phyloP scores from a whole-genome alignment of 2,329 filamentous ascomycete species.

The Macrophomina pseudophaseolina region DNA sequence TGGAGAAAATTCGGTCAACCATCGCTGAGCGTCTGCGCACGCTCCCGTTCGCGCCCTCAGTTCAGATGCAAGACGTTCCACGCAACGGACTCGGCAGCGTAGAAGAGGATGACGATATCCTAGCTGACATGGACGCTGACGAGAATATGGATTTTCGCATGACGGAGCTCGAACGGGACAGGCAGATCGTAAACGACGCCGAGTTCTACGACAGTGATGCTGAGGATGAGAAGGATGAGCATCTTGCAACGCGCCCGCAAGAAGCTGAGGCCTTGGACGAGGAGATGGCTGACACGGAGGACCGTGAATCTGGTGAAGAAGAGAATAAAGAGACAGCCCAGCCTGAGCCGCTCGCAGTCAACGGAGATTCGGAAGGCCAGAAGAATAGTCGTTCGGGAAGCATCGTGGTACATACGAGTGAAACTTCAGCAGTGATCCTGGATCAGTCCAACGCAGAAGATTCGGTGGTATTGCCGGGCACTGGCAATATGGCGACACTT shows the following conservation, averaged over 20 bases:
- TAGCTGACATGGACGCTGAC: constrained; percentile 25
- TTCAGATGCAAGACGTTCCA: constrained; percentile 26
- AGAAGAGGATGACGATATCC: constrained; percentile 25
- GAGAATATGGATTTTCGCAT: constrained; percentile 25
- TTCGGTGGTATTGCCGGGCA: constrained; percentile 6
- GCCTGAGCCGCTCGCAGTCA: not conserved
- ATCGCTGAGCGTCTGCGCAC: constrained; percentile 22
- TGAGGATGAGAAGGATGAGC: constrained; percentile 22
- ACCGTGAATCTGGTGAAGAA: constrained; percentile 12
- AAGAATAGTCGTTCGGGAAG: not conserved
- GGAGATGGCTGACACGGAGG: constrained; percentile 20
- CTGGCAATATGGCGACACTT: constrained; percentile 20
- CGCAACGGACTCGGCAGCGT: constrained; percentile 6
- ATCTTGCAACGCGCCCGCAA: constrained; percentile 1
- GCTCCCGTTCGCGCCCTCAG: constrained; percentile 22
- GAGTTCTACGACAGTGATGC: constrained; percentile 24
- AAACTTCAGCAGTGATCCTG: constrained; percentile 15
- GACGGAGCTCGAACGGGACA: constrained; percentile 22
- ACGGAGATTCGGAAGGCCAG: not conserved
- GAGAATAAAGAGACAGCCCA: not conserved
- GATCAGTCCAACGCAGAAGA: constrained; percentile 14
- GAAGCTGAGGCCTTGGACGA: constrained; percentile 18
- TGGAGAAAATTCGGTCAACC: constrained; percentile 20
- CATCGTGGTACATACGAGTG: constrained; percentile 13
- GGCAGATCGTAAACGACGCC: constrained; percentile 4